phyloP scores from a whole-genome alignment of 441 rosid species.

The Raphanus hybrid region DNA sequence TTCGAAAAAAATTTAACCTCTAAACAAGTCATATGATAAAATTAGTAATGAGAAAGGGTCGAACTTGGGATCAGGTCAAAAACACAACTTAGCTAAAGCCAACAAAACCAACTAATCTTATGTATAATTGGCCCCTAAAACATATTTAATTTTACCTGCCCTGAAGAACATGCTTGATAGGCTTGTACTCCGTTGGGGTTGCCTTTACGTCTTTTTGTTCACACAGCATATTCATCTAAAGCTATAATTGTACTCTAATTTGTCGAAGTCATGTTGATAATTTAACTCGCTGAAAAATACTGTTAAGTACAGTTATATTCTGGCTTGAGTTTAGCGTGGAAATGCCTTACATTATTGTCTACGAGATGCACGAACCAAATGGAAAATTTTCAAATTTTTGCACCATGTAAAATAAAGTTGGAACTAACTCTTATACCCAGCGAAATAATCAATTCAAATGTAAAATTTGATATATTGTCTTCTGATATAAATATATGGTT shows the following conservation, averaged over 20 bases:
- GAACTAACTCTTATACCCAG: background rate
- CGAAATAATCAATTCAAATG: background rate
- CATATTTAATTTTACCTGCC: too few species aligned
- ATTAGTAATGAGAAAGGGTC: too few species aligned
- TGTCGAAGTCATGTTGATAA: background rate
- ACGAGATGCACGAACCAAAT: background rate
- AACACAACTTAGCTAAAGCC: too few species aligned
- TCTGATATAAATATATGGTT: background rate
- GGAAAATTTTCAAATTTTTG: background rate
- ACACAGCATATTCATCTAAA: slow-evolving; percentile 1
- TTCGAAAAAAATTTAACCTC: too few species aligned
- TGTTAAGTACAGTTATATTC: background rate
- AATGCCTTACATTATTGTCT: background rate
- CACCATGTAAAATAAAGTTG: background rate
- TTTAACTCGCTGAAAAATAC: background rate
- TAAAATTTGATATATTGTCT: background rate
- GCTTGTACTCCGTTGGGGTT: too few species aligned
- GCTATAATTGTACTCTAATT: background rate
- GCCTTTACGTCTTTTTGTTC: background rate
- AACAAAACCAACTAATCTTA: too few species aligned
- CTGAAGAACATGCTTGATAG: too few species aligned
- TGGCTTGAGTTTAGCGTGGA: background rate
- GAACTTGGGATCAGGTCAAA: too few species aligned
- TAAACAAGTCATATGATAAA: too few species aligned
- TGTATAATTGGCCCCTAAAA: too few species aligned